These are phyloP conservation scores for Austroboletus novae-zelandiae DNA, from an alignment of 1,284 basidiomycete genomes.

Conservation along the genomic window DNA sequence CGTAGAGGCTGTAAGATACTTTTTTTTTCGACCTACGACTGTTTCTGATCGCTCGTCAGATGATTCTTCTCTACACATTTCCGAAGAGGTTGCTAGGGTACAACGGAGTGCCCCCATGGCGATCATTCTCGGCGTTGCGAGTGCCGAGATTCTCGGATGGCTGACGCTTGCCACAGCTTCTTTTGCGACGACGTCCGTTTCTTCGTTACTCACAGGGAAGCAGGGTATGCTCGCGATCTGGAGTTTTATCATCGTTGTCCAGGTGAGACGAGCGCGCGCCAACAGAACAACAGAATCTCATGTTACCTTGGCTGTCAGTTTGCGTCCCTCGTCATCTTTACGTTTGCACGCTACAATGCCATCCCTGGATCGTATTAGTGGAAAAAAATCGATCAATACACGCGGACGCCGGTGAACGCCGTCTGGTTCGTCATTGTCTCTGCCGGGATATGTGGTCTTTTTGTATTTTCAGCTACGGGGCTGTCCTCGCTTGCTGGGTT, in stretches of 20 bases:
- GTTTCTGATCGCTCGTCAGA: slow-evolving; percentile 38
- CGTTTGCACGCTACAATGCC: slow-evolving; percentile 71
- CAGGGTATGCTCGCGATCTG: slow-evolving; percentile 68
- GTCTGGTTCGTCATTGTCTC: slow-evolving; percentile 70
- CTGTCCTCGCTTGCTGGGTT: slow-evolving; percentile 67
- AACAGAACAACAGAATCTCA: neutral
- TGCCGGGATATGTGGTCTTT: slow-evolving; percentile 58
- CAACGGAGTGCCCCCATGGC: slow-evolving; percentile 71
- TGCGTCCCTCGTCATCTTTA: slow-evolving; percentile 71
- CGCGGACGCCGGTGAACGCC: slow-evolving; percentile 69
- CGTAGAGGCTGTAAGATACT: slow-evolving; percentile 53
- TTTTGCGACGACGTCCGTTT: slow-evolving; percentile 58
- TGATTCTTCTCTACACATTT: slow-evolving; percentile 74
- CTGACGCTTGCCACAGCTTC: slow-evolving; percentile 60
- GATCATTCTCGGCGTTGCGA: slow-evolving; percentile 65
- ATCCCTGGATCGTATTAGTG: slow-evolving; percentile 68
- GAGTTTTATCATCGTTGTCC: slow-evolving; percentile 68
- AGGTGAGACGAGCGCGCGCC: slow-evolving; percentile 37
- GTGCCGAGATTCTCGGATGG: slow-evolving; percentile 63
- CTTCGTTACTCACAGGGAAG: slow-evolving; percentile 56
- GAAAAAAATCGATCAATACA: slow-evolving; percentile 56
- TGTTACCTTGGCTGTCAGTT: slow-evolving; percentile 38
- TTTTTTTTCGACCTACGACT: neutral
- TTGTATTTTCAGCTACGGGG: slow-evolving; percentile 65
- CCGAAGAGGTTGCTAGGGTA: slow-evolving; percentile 70